These are phyloP conservation scores for Cenchrus purpureus DNA, from an alignment of 176 grass and related monocot genomes.

Conservation along the genomic window DNA sequence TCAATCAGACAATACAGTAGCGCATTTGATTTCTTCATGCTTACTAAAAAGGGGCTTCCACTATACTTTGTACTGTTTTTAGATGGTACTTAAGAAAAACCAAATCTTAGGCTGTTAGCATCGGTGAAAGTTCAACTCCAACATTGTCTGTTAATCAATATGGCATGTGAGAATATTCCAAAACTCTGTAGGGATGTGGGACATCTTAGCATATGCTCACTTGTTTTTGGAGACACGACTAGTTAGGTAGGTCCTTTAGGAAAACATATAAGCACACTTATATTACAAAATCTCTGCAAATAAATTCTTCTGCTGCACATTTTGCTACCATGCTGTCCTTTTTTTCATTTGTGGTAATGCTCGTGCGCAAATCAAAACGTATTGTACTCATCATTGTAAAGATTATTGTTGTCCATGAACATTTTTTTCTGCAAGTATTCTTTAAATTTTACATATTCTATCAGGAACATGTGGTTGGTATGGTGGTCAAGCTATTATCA, in stretches of 20 bases:
- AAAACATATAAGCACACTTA: not conserved
- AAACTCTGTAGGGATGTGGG: not conserved
- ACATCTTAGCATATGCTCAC: not conserved
- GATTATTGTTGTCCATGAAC: slow-evolving; percentile 5
- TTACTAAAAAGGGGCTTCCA: not conserved
- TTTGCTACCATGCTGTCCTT: slow-evolving; percentile 6
- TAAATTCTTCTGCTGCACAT: not conserved
- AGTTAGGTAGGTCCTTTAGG: not conserved
- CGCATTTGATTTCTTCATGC: slow-evolving; percentile 20
- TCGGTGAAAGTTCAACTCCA: not conserved
- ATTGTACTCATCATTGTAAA: not conserved
- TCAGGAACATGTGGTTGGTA: slow-evolving; percentile 87
- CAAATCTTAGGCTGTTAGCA: not conserved
- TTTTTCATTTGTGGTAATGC: not conserved
- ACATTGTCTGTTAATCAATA: not conserved
- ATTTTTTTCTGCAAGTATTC: slow-evolving; percentile 28
- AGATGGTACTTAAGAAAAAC: slow-evolving; percentile 11
- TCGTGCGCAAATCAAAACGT: not conserved
- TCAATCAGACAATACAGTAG: slow-evolving; percentile 24
- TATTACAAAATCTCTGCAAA: not conserved
- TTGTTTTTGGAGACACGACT: not conserved
- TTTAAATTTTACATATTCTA: slow-evolving; percentile 24
- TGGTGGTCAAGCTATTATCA: slow-evolving; percentile 77
- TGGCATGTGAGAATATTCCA: not conserved
- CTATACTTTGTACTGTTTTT: slow-evolving; percentile 1